Evolutionary conservation across 2,329 filamentous ascomycete species (phyloP).

Genomic region (Aspergillus transmontanensis): DNA sequence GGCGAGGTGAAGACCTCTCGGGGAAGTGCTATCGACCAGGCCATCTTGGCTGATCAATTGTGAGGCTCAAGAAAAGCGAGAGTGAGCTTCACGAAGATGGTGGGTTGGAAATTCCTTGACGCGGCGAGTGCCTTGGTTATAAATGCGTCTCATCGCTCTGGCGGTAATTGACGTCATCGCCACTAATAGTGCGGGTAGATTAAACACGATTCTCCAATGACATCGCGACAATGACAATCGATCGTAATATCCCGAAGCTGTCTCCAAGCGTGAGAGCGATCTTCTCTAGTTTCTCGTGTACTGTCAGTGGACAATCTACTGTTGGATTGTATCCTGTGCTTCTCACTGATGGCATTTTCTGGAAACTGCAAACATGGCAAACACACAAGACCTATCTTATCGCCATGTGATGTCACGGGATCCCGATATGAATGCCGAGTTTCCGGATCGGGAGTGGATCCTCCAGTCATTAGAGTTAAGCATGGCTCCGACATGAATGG

Average conservation of each 20-base stretch:
- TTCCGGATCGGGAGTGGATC: background rate
- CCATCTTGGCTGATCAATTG: constrained; percentile 20
- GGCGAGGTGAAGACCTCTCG: constrained; percentile 34
- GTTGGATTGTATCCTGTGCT: no score
- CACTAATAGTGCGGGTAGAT: background rate
- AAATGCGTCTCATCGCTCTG: background rate
- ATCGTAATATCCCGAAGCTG: background rate
- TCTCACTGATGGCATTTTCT: background rate
- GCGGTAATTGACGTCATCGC: background rate
- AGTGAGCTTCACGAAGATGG: background rate
- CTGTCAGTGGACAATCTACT: no score
- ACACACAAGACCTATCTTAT: background rate
- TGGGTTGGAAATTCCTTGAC: background rate
- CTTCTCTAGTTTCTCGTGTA: background rate
- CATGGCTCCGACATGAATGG: background rate
- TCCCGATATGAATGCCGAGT: background rate
- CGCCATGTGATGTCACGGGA: background rate
- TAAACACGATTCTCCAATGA: background rate
- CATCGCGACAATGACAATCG: background rate
- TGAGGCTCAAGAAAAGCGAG: background rate
- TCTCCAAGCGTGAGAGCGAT: background rate
- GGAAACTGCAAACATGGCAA: background rate
- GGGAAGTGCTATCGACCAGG: constrained; percentile 34
- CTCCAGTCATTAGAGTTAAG: background rate
- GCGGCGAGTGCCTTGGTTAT: background rate